Percentiles rank a stretch among this genome's conserved stretches.
Evolutionary conservation across 306 rosid genomes (phyloP).

Genomic region (Vigna radiata): DNA sequence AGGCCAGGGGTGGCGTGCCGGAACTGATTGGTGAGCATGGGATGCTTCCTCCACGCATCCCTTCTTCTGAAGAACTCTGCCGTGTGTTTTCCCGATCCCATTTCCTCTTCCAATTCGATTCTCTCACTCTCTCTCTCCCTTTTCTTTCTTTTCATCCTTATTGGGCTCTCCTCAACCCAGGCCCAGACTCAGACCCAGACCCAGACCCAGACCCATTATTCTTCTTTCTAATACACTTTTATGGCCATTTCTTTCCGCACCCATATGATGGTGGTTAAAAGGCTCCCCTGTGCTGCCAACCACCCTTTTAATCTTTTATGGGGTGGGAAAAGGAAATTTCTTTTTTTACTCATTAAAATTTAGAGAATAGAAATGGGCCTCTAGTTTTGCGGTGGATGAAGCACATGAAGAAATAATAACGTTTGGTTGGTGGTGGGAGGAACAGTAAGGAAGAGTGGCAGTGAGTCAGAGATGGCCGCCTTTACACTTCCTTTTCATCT

Average conservation of each 20-base stretch:
- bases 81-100: constrained; percentile 55
- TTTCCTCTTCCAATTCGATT: constrained; percentile 5
- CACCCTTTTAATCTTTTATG: too few relatives aligned
- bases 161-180: neutral
- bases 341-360: too few relatives aligned
- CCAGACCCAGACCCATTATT: neutral
- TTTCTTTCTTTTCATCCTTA: neutral
- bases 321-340: too few relatives aligned
- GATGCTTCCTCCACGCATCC: constrained; percentile 98
- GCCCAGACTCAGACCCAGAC: neutral
- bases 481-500: neutral
- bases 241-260: too few relatives aligned
- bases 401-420: too few relatives aligned
- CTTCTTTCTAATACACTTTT: too few relatives aligned
- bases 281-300: too few relatives aligned
- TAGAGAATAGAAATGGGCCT: too few relatives aligned
- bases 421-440: too few relatives aligned
- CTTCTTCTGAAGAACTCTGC: constrained; percentile 92
- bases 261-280: too few relatives aligned
- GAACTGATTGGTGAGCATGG: constrained; percentile 76
- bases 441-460: neutral
- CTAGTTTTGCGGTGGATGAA: too few relatives aligned
- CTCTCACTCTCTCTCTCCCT: neutral
- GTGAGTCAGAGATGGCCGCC: constrained; percentile 37
- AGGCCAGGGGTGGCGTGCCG: constrained; percentile 95